These are phyloP conservation scores for Fusarium anthophilum DNA, from an alignment of 2,329 filamentous ascomycete species.

Conservation along the genomic window DNA sequence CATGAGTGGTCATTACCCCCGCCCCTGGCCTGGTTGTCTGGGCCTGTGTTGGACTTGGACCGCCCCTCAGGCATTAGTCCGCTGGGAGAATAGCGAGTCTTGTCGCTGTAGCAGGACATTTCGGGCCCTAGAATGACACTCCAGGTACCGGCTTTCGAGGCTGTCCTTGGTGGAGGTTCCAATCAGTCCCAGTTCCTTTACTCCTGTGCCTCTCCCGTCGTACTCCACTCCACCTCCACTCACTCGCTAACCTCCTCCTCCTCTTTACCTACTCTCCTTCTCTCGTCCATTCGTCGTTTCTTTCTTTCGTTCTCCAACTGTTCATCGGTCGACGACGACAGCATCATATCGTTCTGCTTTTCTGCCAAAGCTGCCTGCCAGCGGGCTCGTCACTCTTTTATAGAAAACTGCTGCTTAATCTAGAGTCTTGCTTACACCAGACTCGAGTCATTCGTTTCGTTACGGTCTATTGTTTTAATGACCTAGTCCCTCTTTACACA, in stretches of 20 bases:
- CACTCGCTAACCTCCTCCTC: constrained; percentile 29
- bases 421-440: constrained; percentile 32
- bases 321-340: constrained; percentile 49
- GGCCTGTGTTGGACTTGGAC: constrained; percentile 13
- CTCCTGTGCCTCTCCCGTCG: constrained; percentile 36
- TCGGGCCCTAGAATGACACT: constrained; percentile 1
- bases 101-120: constrained; percentile 7
- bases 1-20: constrained; percentile 9
- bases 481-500: constrained; percentile 39
- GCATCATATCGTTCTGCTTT: constrained; percentile 32
- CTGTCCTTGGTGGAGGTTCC: constrained; percentile 18
- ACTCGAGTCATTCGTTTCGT: constrained; percentile 38
- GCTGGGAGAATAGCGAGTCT: constrained; percentile 4
- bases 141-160: constrained; percentile 12
- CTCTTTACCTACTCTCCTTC: constrained; percentile 42
- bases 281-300: constrained; percentile 46
- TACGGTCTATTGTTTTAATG: constrained; percentile 34
- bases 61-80: constrained; percentile 11
- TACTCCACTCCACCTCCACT: constrained; percentile 29
- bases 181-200: background rate
- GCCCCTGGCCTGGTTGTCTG: background rate
- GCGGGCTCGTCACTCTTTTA: constrained; percentile 61
- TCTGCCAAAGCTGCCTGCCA: constrained; percentile 56
- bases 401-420: constrained; percentile 37
- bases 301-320: constrained; percentile 43